A percentile compares a stretch with the other conserved stretches of the same genome.
phyloP scores from a whole-genome alignment of 2,329 filamentous ascomycete species.

The Fusarium staphyleae region DNA sequence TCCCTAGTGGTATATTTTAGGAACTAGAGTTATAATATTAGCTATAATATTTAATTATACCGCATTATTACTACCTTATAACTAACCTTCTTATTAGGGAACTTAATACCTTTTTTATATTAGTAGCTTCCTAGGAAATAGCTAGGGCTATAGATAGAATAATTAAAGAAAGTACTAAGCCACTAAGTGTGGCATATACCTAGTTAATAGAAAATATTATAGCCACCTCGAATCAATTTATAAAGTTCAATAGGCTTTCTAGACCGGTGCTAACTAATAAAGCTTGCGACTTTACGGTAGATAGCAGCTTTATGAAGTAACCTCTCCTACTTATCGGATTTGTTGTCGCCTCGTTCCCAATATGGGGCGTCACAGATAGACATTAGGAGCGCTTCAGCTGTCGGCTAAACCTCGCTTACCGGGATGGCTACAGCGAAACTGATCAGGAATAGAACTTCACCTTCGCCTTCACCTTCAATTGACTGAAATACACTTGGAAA shows the following conservation, averaged over 20 bases:
- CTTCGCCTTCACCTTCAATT: not conserved
- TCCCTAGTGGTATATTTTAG: conserved; percentile 44
- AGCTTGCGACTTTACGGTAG: conserved; percentile 29
- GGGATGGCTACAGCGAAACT: too few species aligned
- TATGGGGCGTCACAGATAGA: too few species aligned
- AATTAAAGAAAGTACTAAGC: too few species aligned
- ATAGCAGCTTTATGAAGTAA: conserved; percentile 28
- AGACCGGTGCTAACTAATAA: conserved; percentile 39
- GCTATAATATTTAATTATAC: conserved; percentile 42
- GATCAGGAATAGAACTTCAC: not conserved
- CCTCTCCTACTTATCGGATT: conserved; percentile 32
- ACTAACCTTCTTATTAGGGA: conserved; percentile 47
- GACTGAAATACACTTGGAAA: too few species aligned
- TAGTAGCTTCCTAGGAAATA: too few species aligned
- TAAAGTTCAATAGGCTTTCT: conserved; percentile 38
- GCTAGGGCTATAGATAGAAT: too few species aligned
- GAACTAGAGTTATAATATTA: conserved; percentile 47
- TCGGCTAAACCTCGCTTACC: too few species aligned
- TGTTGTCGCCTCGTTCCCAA: conserved; percentile 40
- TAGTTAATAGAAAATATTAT: conserved; percentile 43
- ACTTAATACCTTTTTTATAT: conserved; percentile 19
- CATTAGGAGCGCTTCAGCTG: too few species aligned
- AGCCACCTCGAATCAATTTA: conserved; percentile 39
- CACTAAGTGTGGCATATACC: conserved; percentile 28
- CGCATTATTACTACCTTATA: conserved; percentile 48